Evolutionary conservation across 805 yeast genomes (phyloP), one percentile per base, ranked within the genome.

Genomic region (Wickerhamomyces hampshirensis): DNA sequence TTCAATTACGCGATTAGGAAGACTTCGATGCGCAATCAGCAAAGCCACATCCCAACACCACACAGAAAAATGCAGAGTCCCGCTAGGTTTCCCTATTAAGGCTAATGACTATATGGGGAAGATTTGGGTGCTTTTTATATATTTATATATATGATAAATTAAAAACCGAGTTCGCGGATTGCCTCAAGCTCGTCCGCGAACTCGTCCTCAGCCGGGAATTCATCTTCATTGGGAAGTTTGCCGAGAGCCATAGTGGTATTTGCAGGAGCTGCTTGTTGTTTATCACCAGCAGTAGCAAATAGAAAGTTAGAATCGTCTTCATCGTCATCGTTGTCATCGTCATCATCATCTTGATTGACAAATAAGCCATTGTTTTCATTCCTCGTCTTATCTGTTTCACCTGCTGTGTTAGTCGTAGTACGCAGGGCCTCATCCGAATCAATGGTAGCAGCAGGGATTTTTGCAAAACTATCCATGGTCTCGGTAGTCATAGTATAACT

Each of bases 131-230:
- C n/a, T n/a, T n/a, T n/a, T n/a, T n/a, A n/a, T n/a, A n/a, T n/a
- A n/a, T n/a, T n/a, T n/a, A n/a, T n/a, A n/a, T n/a, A n/a, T n/a
- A n/a, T n/a, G n/a, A n/a, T n/a, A n/a, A n/a, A n/a, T 18, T 18
- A 33, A 14, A 39, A 24, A 14, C 45, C 45, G 16, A 28, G 38
- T 16, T 43, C 49, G 28, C 42, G 42, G 50, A 48, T 37, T 11
- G 51, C 46, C 27, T 49, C 53, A 48, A 44, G 35, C 33, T 51
- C 56, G 5, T 50, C 56, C 10, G 39, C 56, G 21, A 44, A 48
- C 8, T 43, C 43, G 7, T 46, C 51, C 4, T 32, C 30, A 14
- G 31, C 31, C 14, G 26, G 40, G 21, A 51, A 46, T 8, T 47
- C 44, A 9, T 44, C 50, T 15, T 33, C 12, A 26, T 23, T 18